A percentile compares a stretch with the other conserved stretches of the same genome.
Conservation (phyloP, 805 yeast species). For the Ogataea pini region DNA sequence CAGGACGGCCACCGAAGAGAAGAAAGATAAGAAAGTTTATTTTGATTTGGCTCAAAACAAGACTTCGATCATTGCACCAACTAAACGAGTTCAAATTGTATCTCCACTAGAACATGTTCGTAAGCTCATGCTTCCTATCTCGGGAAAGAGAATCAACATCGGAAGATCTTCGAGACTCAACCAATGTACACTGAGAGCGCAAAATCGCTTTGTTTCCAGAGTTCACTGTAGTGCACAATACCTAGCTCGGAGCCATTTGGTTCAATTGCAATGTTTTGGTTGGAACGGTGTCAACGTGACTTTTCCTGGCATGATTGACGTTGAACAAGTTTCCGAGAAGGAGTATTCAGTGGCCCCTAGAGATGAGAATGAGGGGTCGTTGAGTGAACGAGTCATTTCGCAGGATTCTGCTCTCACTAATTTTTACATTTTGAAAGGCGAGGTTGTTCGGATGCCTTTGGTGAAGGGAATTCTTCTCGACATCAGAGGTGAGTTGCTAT, state of each 20-base stretch:
- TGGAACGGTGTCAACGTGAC: conserved; percentile 75
- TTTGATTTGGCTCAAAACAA: conserved; percentile 22
- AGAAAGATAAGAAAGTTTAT: conserved; percentile 12
- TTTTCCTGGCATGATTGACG: conserved; percentile 51
- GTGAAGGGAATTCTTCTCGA: conserved; percentile 64
- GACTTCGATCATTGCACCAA: conserved; percentile 36
- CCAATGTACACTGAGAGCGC: conserved; percentile 48
- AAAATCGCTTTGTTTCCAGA: conserved; percentile 64
- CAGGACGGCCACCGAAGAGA: neutral
- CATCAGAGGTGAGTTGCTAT: conserved; percentile 59
- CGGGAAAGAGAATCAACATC: conserved; percentile 43
- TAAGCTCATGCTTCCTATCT: conserved; percentile 41
- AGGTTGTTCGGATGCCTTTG: conserved; percentile 64
- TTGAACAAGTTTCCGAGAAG: conserved; percentile 23
- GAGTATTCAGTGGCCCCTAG: conserved; percentile 21
- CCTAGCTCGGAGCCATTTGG: conserved; percentile 38
- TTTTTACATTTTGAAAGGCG: conserved; percentile 59
- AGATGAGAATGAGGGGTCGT: conserved; percentile 10
- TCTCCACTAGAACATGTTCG: conserved; percentile 41
- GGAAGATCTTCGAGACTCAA: conserved; percentile 72
- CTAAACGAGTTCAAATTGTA: conserved; percentile 22
- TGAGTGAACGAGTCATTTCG: conserved; percentile 38
- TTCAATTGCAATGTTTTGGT: conserved; percentile 72
- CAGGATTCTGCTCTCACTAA: conserved; percentile 48
- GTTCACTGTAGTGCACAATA: conserved; percentile 59